Base-by-base conservation (phyloP, 352 stramenopile species). In the Thalassiosira mediterranea region DNA sequence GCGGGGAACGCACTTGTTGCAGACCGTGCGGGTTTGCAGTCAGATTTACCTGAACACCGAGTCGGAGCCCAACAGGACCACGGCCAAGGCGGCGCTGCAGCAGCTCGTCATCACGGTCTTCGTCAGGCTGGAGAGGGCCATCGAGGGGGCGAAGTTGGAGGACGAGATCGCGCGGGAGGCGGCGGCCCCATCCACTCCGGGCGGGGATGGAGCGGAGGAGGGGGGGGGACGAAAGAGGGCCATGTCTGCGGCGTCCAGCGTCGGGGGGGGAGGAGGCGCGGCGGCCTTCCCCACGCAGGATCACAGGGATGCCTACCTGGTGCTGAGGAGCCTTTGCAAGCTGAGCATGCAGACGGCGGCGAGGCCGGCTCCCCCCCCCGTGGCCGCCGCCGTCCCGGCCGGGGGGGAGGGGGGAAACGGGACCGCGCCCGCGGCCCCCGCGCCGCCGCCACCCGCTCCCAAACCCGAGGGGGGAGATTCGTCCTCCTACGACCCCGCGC, bases 271-370 rank as follows among this genome's bases (percentile, higher is more conserved):
- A 10, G 17, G 10, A 51, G 23, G 21, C 21, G 23, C 51, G 28
- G 69, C 60, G 3, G 42, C 68, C 4, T 99, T 99, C 80, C 90
- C 95, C 2, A 98, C 96, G 0, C 90, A 98, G 60, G 91, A 98
- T 62, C 97, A 99, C 88, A 96, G 97, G 76, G 97, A 99, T 88
- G 96, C 97, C 4, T 99, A 98, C 79, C 81, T 99, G 59, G 86
- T 99, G 3, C 98, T 99, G 62, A 89, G 97, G 4, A 97, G 95
- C 32, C 86, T 99, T n/a, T 99, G 97, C 81, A 98, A 88, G 95
- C 92, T 89, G 65, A 98, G 58, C 86, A 97, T 86, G 93, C 79
- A 82, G 32, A 89, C 53, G 8, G 69, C 48, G 13, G 2, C n/a
- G n/a, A 25, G n/a, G 19, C 10, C 25, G 31, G 37, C 65, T 59